phyloP scores from a whole-genome alignment of 768 basidiomycete species.

The Russula brevipes region DNA sequence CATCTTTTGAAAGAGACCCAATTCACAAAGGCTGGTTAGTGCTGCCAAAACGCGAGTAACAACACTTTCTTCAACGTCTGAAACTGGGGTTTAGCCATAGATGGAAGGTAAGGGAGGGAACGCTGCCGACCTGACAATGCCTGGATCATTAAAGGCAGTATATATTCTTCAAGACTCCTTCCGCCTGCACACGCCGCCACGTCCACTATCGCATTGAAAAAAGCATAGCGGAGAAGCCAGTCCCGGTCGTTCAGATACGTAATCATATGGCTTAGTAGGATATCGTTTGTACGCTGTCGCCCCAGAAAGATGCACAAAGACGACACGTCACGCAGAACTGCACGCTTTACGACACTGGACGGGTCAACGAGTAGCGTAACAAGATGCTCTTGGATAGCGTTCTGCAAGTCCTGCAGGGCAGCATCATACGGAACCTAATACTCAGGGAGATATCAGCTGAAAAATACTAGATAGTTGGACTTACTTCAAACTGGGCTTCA shows the following conservation, averaged over 20 bases:
- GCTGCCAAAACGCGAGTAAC: constrained; percentile 86
- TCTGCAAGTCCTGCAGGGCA: constrained; percentile 79
- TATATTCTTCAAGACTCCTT: constrained; percentile 90
- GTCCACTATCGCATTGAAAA: constrained; percentile 94
- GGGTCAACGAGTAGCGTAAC: constrained; percentile 82
- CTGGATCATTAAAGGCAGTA: constrained; percentile 93
- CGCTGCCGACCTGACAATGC: constrained; percentile 70
- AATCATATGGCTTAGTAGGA: constrained; percentile 84
- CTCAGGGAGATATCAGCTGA: neutral
- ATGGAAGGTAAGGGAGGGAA: neutral
- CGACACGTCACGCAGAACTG: constrained; percentile 81
- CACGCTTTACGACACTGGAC: constrained; percentile 85
- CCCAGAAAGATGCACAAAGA: constrained; percentile 92
- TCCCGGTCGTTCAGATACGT: constrained; percentile 84
- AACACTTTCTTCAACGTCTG: constrained; percentile 94
- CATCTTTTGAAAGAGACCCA: constrained; percentile 89
- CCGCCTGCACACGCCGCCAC: constrained; percentile 93
- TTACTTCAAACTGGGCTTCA: constrained; percentile 71
- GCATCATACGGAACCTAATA: constrained; percentile 87
- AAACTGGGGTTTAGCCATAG: constrained; percentile 12
- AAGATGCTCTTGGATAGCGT: constrained; percentile 81
- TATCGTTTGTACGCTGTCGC: constrained; percentile 89
- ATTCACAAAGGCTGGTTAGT: constrained; percentile 82
- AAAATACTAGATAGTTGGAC: neutral
- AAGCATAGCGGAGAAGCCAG: constrained; percentile 86